A percentile compares a stretch with the other conserved stretches of the same genome.
phyloP scores from a whole-genome alignment of 345 rosid species.

The Diplotaxis tenuifolia region DNA sequence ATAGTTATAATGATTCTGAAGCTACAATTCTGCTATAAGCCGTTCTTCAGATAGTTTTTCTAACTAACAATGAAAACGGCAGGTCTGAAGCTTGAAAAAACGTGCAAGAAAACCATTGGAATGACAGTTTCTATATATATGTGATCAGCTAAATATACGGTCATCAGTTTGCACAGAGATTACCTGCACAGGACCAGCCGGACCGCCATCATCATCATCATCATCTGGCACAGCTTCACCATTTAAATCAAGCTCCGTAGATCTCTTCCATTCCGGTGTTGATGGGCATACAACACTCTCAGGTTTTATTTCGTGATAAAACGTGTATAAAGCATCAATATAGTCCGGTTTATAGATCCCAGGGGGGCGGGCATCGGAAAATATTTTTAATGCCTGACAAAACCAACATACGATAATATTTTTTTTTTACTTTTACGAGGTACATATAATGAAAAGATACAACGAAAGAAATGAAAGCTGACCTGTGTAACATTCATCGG shows the following conservation, averaged over 20 bases:
- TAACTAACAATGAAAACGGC: slow-evolving; percentile 1
- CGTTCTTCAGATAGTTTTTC: neutral
- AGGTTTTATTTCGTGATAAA: slow-evolving; percentile 91
- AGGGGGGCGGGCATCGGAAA: slow-evolving; percentile 92
- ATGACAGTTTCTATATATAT: neutral
- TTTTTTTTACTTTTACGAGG: neutral
- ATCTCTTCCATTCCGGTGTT: slow-evolving; percentile 97
- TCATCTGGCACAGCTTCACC: slow-evolving; percentile 74
- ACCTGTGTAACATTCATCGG: slow-evolving; percentile 86
- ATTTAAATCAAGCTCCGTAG: slow-evolving; percentile 91
- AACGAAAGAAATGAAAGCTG: slow-evolving; percentile 18
- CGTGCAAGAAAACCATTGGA: neutral
- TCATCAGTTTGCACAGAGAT: neutral
- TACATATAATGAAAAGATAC: slow-evolving; percentile 1
- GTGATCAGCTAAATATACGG: neutral
- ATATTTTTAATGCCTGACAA: slow-evolving; percentile 71
- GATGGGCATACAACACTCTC: slow-evolving; percentile 65
- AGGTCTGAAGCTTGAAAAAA: neutral
- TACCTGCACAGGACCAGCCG: slow-evolving; percentile 36
- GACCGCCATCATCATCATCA: slow-evolving; percentile 40
- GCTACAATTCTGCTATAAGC: neutral
- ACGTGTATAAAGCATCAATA: slow-evolving; percentile 73
- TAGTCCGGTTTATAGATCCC: slow-evolving; percentile 95
- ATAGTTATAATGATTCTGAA: slow-evolving; percentile 1
- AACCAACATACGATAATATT: slow-evolving; percentile 19